A percentile compares a stretch with the other conserved stretches of the same genome.
These are phyloP conservation scores for Phaeosphaeriaceae sp. DNA, from an alignment of 2,329 filamentous ascomycete genomes.

Conservation along the genomic window DNA sequence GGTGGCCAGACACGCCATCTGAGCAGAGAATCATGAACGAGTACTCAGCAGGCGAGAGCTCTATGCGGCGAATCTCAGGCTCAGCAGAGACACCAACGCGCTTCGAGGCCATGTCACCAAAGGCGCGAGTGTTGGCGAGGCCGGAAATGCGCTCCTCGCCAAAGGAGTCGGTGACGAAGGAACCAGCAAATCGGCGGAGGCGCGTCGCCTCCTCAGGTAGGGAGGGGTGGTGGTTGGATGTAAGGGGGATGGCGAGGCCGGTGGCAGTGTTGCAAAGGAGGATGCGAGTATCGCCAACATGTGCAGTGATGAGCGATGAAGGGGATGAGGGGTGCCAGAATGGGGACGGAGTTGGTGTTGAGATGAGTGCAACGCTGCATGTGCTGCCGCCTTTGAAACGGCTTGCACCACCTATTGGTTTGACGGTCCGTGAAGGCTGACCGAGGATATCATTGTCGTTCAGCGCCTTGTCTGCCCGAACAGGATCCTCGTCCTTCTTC, in stretches of 20 bases:
- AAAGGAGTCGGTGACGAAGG: conserved; percentile 93
- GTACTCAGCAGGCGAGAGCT: conserved; percentile 84
- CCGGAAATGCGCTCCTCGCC: conserved; percentile 95
- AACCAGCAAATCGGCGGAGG: conserved; percentile 82
- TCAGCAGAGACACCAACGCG: conserved; percentile 93
- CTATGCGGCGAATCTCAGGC: conserved; percentile 81
- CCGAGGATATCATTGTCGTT: conserved; percentile 87
- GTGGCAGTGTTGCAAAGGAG: conserved; percentile 87
- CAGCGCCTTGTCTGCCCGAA: conserved; percentile 75
- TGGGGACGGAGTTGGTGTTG: conserved; percentile 86
- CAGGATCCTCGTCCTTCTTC: conserved; percentile 75
- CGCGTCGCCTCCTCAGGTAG: conserved; percentile 82
- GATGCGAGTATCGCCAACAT: conserved; percentile 92
- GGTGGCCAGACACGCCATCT: conserved; percentile 85
- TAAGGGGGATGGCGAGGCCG: conserved; percentile 80
- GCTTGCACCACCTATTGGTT: conserved; percentile 73
- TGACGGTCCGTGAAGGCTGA: conserved; percentile 58
- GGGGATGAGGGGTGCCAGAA: conserved; percentile 94
- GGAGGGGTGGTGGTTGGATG: conserved; percentile 92
- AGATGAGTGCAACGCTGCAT: conserved; percentile 86
- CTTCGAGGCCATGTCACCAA: conserved; percentile 91
- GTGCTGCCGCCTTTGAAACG: conserved; percentile 95
- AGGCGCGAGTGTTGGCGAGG: conserved; percentile 90
- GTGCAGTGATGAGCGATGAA: conserved; percentile 82
- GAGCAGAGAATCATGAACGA: conserved; percentile 87